Percentiles rank a stretch among this genome's conserved stretches.
Evolutionary conservation across 2,329 filamentous ascomycete species (phyloP).

Genomic region (Ophiostoma australiae): DNA sequence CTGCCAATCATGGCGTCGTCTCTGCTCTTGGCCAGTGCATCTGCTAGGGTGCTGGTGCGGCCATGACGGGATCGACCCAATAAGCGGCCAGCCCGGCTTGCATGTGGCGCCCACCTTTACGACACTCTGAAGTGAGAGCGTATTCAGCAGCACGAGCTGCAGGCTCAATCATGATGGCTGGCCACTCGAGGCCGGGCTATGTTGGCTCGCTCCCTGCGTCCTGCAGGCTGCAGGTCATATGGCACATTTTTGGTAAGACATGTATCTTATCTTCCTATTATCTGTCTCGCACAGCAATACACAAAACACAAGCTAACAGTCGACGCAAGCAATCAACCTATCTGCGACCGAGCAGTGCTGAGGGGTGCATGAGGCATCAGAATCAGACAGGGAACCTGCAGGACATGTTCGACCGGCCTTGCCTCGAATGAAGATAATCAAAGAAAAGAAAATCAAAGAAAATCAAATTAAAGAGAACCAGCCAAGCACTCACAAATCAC

Average conservation of each 20-base stretch:
- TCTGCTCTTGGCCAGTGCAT: slow-evolving; percentile 10
- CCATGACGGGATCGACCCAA: slow-evolving; percentile 26
- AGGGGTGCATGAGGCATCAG: neutral
- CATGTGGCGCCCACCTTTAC: slow-evolving; percentile 23
- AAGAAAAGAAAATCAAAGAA: neutral
- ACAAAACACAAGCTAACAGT: neutral
- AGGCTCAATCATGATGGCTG: neutral
- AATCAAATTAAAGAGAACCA: neutral
- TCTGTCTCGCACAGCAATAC: neutral
- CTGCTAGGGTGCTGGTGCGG: slow-evolving; percentile 18
- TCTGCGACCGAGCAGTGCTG: neutral
- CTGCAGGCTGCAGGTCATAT: slow-evolving; percentile 12
- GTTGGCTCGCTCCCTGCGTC: neutral
- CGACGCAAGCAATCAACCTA: neutral
- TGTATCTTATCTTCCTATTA: neutral
- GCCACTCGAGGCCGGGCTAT: neutral
- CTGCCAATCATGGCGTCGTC: slow-evolving; percentile 21
- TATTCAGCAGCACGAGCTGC: slow-evolving; percentile 8
- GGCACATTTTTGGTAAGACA: slow-evolving; percentile 7
- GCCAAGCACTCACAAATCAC: neutral
- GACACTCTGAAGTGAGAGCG: neutral
- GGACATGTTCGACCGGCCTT: neutral
- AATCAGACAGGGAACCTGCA: neutral
- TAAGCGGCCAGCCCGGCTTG: slow-evolving; percentile 21
- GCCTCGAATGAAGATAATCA: neutral